These are phyloP conservation scores for Tetrastigma voinierianum DNA, from an alignment of 164 flowering plant species.

Conservation along the genomic window DNA sequence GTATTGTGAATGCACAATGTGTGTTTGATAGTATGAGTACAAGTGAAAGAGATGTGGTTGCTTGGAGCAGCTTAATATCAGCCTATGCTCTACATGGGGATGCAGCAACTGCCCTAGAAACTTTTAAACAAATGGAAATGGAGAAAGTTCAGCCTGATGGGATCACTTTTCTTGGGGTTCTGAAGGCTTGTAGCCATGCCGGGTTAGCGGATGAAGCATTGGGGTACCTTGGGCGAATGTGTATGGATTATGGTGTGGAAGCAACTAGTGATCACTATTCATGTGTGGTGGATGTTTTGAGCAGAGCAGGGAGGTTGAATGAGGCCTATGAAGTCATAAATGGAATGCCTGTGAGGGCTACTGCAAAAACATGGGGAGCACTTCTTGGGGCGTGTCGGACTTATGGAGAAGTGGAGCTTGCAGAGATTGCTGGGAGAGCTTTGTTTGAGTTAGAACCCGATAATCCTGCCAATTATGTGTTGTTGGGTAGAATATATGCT, in stretches of 20 bases:
- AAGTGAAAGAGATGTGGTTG: constrained; percentile 59
- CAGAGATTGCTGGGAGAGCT: constrained; percentile 58
- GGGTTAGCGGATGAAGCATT: constrained; percentile 69
- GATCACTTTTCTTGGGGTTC: constrained; percentile 57
- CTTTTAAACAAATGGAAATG: constrained; percentile 51
- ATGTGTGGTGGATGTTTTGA: constrained; percentile 66
- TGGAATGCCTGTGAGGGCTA: constrained; percentile 55
- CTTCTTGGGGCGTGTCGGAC: constrained; percentile 64
- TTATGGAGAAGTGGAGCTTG: constrained; percentile 66
- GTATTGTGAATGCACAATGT: constrained; percentile 29
- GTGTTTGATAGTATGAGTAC: constrained; percentile 43
- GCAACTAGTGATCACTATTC: constrained; percentile 56
- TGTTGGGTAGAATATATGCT: constrained; percentile 56
- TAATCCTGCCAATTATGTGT: constrained; percentile 62
- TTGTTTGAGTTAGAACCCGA: constrained; percentile 69
- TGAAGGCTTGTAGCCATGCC: constrained; percentile 78
- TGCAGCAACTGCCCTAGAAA: constrained; percentile 39
- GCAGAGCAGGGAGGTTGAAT: constrained; percentile 61
- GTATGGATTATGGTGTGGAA: constrained; percentile 36
- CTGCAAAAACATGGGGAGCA: constrained; percentile 84
- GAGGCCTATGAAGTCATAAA: constrained; percentile 61
- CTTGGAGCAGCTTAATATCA: constrained; percentile 73
- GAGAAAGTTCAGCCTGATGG: constrained; percentile 56
- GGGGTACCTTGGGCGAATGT: constrained; percentile 43
- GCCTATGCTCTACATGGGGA: constrained; percentile 70